Base-by-base conservation (phyloP, 371 early-diverging fungal species). In the Mortierella polycephala region DNA sequence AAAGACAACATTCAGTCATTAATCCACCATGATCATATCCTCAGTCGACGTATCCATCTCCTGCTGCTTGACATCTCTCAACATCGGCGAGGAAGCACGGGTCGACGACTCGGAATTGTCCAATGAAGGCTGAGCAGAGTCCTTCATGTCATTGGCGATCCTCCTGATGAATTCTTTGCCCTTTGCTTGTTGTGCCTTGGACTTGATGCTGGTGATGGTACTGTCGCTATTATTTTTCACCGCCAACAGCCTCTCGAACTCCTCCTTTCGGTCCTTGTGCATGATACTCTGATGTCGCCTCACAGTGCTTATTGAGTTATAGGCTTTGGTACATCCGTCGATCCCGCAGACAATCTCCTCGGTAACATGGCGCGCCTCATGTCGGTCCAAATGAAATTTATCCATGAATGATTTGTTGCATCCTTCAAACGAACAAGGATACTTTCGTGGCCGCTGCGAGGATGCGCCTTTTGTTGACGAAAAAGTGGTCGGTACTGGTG, bases 371-470 rank as follows among this genome's bases (percentile, higher is more conserved):
- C 79, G 68, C 9, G 57, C 55, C 59, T 79, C 79, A 53, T 79
- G 79, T 49, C 72, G 72, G 18, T 71, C 64, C 30, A 79, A 23
- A 55, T 79, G 79, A 50, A 79, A 71, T 52, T 72, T 68, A 52
- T 79, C 79, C 79, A 79, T 79, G 51, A 79, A 79, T 6, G 79
- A 79, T 30, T 79, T 79, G 20, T 51, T 50, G 20, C 79, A 79
- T 1, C 72, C 79, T 10, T 71, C 72, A 37, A 72, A 79, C 1
- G 79, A 72, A 39, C 79, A 79, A 8, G 72, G 65, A 49, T 65
- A 79, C 13, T 53, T 71, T 12, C 79, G 64, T 7, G 79, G 79
- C 37, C 79, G 64, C 51, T 51, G 51, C 8, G 18, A 51, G 51
- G 18, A 4, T n/a, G 9, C 51, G 20, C 51, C 51, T 18, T 18